These are phyloP conservation scores for Monosporascus sp. DNA, from an alignment of 2,329 filamentous ascomycete genomes.

Conservation along the genomic window DNA sequence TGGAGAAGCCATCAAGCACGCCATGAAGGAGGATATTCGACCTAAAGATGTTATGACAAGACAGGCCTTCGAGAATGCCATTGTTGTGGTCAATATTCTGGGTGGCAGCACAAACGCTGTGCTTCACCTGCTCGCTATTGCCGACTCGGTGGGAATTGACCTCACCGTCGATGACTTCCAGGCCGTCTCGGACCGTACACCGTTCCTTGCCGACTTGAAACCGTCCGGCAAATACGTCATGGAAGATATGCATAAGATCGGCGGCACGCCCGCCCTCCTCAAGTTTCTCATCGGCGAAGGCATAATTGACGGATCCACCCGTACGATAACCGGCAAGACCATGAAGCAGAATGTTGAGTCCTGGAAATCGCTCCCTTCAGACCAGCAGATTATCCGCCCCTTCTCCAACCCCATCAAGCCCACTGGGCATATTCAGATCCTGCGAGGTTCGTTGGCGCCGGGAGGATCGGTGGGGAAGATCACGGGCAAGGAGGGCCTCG, in stretches of 20 bases:
- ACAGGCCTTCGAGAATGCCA: slow-evolving; percentile 77
- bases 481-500: slow-evolving; percentile 86
- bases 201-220: slow-evolving; percentile 77
- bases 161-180: slow-evolving; percentile 86
- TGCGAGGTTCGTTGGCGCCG: slow-evolving; percentile 78
- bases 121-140: slow-evolving; percentile 78
- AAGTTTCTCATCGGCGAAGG: slow-evolving; percentile 82
- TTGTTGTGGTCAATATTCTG: slow-evolving; percentile 76
- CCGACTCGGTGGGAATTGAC: slow-evolving; percentile 74
- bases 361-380: slow-evolving; percentile 67
- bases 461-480: slow-evolving; percentile 89
- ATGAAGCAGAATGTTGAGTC: slow-evolving; percentile 76
- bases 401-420: slow-evolving; percentile 79
- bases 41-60: slow-evolving; percentile 75
- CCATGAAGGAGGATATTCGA: slow-evolving; percentile 70
- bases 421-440: slow-evolving; percentile 83
- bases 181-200: slow-evolving; percentile 69
- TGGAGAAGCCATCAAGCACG: slow-evolving; percentile 67
- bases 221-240: slow-evolving; percentile 85
- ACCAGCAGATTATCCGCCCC: slow-evolving; percentile 77
- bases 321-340: slow-evolving; percentile 86
- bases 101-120: slow-evolving; percentile 84
- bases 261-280: slow-evolving; percentile 80
- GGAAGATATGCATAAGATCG: slow-evolving; percentile 77
- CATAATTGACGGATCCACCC: slow-evolving; percentile 71